Evolutionary conservation across 441 rosid genomes (phyloP), one percentile per base, ranked within the genome.

Genomic region (Macaranga tanarius): DNA sequence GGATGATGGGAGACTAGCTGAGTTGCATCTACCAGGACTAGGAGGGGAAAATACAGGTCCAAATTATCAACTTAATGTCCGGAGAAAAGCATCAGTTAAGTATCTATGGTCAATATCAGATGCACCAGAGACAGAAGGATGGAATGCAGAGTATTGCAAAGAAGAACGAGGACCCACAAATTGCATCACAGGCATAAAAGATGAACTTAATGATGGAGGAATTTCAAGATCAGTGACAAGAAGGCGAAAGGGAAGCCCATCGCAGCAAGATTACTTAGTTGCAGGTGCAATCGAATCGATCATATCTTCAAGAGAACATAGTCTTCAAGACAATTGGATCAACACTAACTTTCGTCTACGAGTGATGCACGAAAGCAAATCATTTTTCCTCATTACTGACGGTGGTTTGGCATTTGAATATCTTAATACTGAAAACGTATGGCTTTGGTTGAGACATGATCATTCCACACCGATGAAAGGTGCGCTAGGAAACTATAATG

Each of bases 81-180:
- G 87, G 67, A 85, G 84, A 78, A 88, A 82, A 80, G 55, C 75
- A 54, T 61, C 80, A 5, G 23, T 67, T 0, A 86, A 84, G 71
- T 87, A 85, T 65, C 63, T 76, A 16, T 90, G 92, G 95, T 76
- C 90, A 19, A 72, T 82, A 25, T 20, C 87, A 62, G 91, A 87
- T 65, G 87, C 88, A 62, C 92, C 92, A 7, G 90, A 88, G 78
- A 87, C 83, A 17, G 92, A 90, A 84, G 91, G 92, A 65, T 88
- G 95, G 92, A 90, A 90, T 72, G 87, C 87, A n/a, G 90, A 90
- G 78, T 90, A 88, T 47, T 90, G 95, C 81, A 84, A 84, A 55
- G 91, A 90, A 80, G 91, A 87, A 67, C 90, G 89, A 9, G 90
- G 92, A 42, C 86, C 90, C 6, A 68, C 66, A 73, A 86, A 84